Evolutionary conservation across 371 early-diverging fungal genomes (phyloP), one percentile per base, ranked within the genome.

Genomic region (Mucor piriformis): DNA sequence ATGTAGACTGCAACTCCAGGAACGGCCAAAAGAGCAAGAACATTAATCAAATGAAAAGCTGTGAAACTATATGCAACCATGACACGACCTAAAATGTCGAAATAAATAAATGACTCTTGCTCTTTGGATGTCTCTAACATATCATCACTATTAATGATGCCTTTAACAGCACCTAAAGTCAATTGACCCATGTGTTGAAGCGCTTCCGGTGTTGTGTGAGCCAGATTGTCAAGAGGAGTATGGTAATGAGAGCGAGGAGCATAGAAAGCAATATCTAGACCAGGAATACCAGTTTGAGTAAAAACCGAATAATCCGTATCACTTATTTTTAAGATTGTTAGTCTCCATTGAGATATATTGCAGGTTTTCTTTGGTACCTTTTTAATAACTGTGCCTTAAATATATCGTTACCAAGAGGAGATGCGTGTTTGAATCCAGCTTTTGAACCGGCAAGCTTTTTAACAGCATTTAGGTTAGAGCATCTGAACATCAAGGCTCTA

Each of bases 231-330:
- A 15, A 76, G 75, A n/a, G 74, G 71, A 0, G 91, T 87, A 57
- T 91, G 92, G 54, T 91, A 91, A 32, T 88, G 81, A 8, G 84
- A 83, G 35, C 92, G 81, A 50, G 81, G 82, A 35, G 81, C 69
- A 50, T 87, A 87, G 42, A 91, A 88, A 5, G 91, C 90, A 66
- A 91, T 77, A 61, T 92, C 92, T 4, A 92, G 50, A 8, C 91
- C 91, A n/a, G 90, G 90, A 11, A 84, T 64, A 15, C 84, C 81
- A 38, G 82, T 61, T 13, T 72, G 58, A 2, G 82, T 74, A 60
- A 87, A 89, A 0, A 88, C 72, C 3, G 83, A 74, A 67, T 81
- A 90, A 67, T 91, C 92, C 3, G 92, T 91, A 48, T 80, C 88
- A 59, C 89, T 85, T 61, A 12, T 48, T 32, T 15, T 38, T 12